Conservation (phyloP, 1,139 yeast genomes). For the Candida gigantensis region DNA sequence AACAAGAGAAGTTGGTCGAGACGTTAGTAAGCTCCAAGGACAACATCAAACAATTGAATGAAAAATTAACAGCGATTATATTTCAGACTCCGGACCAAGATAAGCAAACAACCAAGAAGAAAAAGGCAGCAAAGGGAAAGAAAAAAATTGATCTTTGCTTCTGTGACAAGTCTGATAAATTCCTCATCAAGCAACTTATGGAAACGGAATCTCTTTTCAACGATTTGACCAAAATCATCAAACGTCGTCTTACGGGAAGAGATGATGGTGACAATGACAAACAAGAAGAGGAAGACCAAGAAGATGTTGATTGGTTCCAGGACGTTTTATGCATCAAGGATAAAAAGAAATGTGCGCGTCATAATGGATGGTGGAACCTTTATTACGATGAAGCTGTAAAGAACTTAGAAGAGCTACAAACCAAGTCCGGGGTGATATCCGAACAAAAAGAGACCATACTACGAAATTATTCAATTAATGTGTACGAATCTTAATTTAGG, state of each 20-base stretch:
- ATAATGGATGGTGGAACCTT: slow-evolving; percentile 66
- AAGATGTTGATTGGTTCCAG: slow-evolving; percentile 21
- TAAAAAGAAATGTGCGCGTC: slow-evolving; percentile 64
- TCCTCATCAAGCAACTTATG: slow-evolving; percentile 12
- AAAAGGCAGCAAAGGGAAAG: slow-evolving; percentile 25
- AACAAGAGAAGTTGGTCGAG: slow-evolving; percentile 19
- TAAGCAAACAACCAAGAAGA: slow-evolving; percentile 15
- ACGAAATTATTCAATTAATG: slow-evolving; percentile 37
- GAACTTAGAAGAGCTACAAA: slow-evolving; percentile 27
- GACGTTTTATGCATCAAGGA: slow-evolving; percentile 56
- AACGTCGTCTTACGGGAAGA: slow-evolving; percentile 2
- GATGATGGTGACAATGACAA: too few relatives aligned
- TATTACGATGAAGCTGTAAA: slow-evolving; percentile 46
- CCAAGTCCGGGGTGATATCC: slow-evolving; percentile 22
- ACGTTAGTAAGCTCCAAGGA: slow-evolving; percentile 36
- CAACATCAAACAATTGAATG: slow-evolving; percentile 39
- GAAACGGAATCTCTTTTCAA: slow-evolving; percentile 21
- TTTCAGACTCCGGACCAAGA: slow-evolving; percentile 15
- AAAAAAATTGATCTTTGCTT: slow-evolving; percentile 36
- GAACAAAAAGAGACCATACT: slow-evolving; percentile 25
- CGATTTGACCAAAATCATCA: slow-evolving; percentile 8
- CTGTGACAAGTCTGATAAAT: slow-evolving; percentile 24
- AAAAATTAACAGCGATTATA: slow-evolving; percentile 21
- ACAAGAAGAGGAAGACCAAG: slow-evolving; percentile 14
- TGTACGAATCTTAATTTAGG: slow-evolving; percentile 26